Evolutionary conservation across 495 filamentous ascomycete genomes (phyloP).

Genomic region (Bombardia bombarda): DNA sequence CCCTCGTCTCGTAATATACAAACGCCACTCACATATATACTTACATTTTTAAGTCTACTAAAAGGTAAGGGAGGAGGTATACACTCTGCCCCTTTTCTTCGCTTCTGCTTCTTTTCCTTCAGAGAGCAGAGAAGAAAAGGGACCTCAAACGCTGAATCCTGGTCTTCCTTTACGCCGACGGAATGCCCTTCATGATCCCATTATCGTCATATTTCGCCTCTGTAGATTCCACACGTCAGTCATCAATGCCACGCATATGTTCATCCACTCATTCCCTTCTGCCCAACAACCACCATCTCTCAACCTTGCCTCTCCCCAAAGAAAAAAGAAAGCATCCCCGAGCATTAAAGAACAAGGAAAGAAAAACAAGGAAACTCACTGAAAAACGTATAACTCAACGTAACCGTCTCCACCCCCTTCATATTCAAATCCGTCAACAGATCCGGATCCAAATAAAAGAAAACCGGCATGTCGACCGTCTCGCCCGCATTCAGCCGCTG

Average conservation of each 20-base stretch:
- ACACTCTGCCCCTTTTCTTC: no score
- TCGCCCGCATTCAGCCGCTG: constrained; percentile 89
- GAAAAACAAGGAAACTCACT: constrained; percentile 56
- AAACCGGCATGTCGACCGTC: constrained; percentile 99
- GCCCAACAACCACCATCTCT: no score
- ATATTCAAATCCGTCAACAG: constrained; percentile 86
- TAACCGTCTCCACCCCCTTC: constrained; percentile 89
- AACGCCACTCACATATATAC: no score
- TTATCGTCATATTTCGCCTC: constrained; percentile 85
- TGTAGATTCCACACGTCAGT: constrained; percentile 22
- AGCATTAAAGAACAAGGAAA: constrained; percentile 5
- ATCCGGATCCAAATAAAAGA: constrained; percentile 98
- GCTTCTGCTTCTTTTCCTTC: no score
- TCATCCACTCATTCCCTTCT: neutral
- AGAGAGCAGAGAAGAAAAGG: no score
- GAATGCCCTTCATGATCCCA: constrained; percentile 38
- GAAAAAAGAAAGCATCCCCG: no score
- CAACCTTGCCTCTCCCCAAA: no score
- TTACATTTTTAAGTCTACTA: no score
- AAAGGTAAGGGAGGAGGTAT: no score
- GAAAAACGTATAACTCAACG: constrained; percentile 96
- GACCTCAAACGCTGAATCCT: no score
- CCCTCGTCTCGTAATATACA: no score
- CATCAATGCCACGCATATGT: constrained; percentile 2
- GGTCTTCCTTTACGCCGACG: no score